These are phyloP conservation scores for Trichoderma sp. DNA, from an alignment of 2,329 filamentous ascomycete species.

Conservation along the genomic window DNA sequence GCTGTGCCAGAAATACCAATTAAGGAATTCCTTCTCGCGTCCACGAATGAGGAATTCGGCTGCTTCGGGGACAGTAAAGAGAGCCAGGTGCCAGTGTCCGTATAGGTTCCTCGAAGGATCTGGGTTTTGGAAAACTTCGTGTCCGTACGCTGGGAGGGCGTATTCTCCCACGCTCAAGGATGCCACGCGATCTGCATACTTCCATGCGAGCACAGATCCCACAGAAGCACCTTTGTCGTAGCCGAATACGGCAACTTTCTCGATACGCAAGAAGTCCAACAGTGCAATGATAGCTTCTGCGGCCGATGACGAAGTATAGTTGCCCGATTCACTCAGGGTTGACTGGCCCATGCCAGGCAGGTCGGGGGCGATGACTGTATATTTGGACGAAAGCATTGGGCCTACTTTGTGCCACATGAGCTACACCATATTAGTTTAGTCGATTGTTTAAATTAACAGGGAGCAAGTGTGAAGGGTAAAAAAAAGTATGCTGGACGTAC, in stretches of 20 bases:
- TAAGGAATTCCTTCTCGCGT: slow-evolving; percentile 41
- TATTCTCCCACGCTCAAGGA: slow-evolving; percentile 41
- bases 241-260: slow-evolving; percentile 41
- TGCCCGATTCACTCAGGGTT: slow-evolving; percentile 35
- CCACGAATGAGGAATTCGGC: slow-evolving; percentile 46
- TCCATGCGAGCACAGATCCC: slow-evolving; percentile 39
- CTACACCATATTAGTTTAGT: background rate
- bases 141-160: slow-evolving; percentile 41
- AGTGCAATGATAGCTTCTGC: slow-evolving; percentile 39
- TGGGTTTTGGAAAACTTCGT: slow-evolving; percentile 33
- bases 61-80: slow-evolving; percentile 46
- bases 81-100: slow-evolving; percentile 41
- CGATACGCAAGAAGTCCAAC: slow-evolving; percentile 42
- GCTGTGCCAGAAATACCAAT: slow-evolving; percentile 47
- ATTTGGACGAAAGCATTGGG: slow-evolving; percentile 40
- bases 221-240: slow-evolving; percentile 47
- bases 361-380: slow-evolving; percentile 43
- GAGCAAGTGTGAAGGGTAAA: background rate
- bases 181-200: slow-evolving; percentile 35
- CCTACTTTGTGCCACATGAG: slow-evolving; percentile 39
- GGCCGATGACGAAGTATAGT: slow-evolving; percentile 41
- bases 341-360: slow-evolving; percentile 43
- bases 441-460: too few relatives aligned
- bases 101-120: slow-evolving; percentile 40
- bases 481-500: background rate